Conservation (phyloP, 176 grass and related monocot genomes). For the Ensete ventricosum region DNA sequence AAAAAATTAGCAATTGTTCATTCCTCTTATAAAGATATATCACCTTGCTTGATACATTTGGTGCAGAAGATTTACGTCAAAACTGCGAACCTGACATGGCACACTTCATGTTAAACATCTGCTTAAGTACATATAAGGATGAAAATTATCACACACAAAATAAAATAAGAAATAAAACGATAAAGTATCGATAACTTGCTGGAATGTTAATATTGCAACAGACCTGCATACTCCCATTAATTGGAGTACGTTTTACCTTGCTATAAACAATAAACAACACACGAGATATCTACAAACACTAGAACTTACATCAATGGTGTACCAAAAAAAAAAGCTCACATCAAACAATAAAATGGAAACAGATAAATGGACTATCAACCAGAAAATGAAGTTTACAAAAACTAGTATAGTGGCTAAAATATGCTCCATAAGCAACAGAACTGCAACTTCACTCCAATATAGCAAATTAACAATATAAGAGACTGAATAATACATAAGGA, state of each 20-base stretch:
- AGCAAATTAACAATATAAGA: background rate
- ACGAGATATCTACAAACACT: too few species aligned
- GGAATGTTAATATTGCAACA: background rate
- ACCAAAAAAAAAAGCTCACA: background rate
- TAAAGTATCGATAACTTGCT: background rate
- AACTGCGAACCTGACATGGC: slow-evolving; percentile 52
- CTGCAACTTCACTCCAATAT: background rate
- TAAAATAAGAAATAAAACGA: slow-evolving; percentile 23
- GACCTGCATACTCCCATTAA: too few species aligned
- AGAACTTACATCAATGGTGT: too few species aligned
- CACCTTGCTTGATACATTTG: slow-evolving; percentile 98
- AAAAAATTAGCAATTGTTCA: background rate
- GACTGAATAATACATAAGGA: background rate
- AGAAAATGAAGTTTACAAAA: background rate
- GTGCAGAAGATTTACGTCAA: slow-evolving; percentile 59
- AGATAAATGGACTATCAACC: background rate
- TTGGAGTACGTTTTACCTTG: too few species aligned
- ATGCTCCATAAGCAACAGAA: background rate
- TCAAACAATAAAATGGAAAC: background rate
- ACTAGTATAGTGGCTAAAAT: background rate
- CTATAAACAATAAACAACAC: too few species aligned
- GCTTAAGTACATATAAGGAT: background rate
- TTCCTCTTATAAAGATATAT: slow-evolving; percentile 12
- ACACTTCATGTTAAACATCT: background rate
- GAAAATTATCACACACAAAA: slow-evolving; percentile 14